Evolutionary conservation across 1,284 basidiomycete genomes (phyloP), one percentile per base, ranked within the genome.

Genomic region (Cystobasidium sp.): DNA sequence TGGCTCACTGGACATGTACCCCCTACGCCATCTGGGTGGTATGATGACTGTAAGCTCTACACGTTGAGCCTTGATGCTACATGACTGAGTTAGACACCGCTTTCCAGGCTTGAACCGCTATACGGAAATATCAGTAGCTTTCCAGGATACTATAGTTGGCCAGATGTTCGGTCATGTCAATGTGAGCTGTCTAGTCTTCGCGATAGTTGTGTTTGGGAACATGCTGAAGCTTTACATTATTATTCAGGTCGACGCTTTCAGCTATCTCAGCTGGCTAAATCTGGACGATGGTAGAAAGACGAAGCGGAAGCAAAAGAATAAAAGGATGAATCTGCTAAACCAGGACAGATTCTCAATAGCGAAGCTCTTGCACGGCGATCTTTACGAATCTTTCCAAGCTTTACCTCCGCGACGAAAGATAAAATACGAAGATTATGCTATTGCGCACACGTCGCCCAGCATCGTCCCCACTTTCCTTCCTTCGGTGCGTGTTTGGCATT

Each of bases 391-490:
- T 4, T 78, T 74, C 72, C 22, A 64, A 3, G 69, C 44, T 8
- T 69, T 79, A 0, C 77, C 77, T 3, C 37, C 58, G 20, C 16
- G 22, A 7, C 24, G 53, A 9, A 71, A 74, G 61, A 53, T 68
- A 24, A 80, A 82, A 58, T 62, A 82, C 37, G 79, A 78, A 65
- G 77, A 81, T 70, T 81, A 81, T 65, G 59, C 53, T n/a, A 75
- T 69, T 41, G 74, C 59, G 24, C 61, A 65, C 46, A 70, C 61
- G 2, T 51, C 49, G 20, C 74, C 74, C 10, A 65, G 63, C 55
- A 88, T 95, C 41, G 90, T 96, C 69, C 94, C 94, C n/a, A 93
- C 93, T 64, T 96, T 91, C 82, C 83, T 91, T 58, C 93, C 94
- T 1, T 87, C 89, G 10, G 88, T 95, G 77, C 85, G 94, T 76